Base-by-base conservation (phyloP, 768 basidiomycete genomes). In the Nidularia sp. region DNA sequence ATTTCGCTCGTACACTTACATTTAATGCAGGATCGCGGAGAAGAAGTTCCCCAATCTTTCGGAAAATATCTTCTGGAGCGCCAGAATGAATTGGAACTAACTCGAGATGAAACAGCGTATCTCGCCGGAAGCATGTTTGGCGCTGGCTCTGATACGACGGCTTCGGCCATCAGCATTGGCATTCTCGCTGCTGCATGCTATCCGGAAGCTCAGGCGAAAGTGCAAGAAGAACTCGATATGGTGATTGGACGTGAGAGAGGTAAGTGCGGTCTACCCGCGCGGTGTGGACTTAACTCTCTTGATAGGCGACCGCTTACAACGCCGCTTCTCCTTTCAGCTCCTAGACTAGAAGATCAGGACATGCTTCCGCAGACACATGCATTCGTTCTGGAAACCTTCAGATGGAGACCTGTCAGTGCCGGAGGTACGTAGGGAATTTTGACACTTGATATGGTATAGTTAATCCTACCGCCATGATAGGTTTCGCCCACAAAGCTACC, bases 111-210 rank as follows among this genome's bases (percentile, higher is more conserved):
- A 58, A 75, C 77, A 29, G 78, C 84, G 0, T 86, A 86, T 60
- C 75, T 86, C 25, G 79, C 80, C 0, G 85, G 85, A 0, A 74
- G 76, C 36, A 79, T 86, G 65, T 86, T 83, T 53, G 85, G 85
- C 25, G 84, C 84, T 34, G 85, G 85, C 10, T 77, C 80, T 0
- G 85, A 85, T 56, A 86, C 84, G 57, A 85, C 81, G 6, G 80
- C 82, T 3, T 76, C 80, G 8, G 83, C 78, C 0, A 79, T 85
- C 53, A 78, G 77, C 57, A 68, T 83, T 39, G 60, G 71, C 1
- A 64, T 85, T n/a, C 74, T 85, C 70, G 83, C 84, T 13, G 74
- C 83, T 1, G 80, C 80, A 0, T 72, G 72, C 52, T 76, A 79
- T 53, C 82, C 82, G 2, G 72, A 76, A 15, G 72, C 81, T 0